phyloP scores from a whole-genome alignment of 2,329 filamentous ascomycete species.

The Fusarium chaquense region DNA sequence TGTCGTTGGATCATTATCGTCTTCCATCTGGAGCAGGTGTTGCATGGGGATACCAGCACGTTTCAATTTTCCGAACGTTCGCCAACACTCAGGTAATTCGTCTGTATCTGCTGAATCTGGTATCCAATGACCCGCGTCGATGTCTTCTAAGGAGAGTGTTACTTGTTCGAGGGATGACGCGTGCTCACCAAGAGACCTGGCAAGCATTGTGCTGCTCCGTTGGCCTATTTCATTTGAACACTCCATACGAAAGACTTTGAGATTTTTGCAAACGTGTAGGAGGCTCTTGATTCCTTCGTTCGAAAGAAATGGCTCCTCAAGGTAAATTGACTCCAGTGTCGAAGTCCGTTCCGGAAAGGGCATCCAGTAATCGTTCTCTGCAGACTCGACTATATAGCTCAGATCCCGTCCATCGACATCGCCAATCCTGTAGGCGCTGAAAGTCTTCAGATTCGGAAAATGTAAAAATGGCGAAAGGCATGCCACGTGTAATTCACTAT shows the following conservation, averaged over 20 bases:
- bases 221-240: rapidly evolving
- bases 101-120: rapidly evolving
- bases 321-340: background rate
- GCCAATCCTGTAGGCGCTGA: background rate
- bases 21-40: background rate
- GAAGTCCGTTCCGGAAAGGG: background rate
- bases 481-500: background rate
- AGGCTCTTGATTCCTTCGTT: background rate
- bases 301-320: background rate
- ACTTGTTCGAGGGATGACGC: background rate
- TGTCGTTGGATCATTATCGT: too few relatives aligned
- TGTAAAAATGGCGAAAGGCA: background rate
- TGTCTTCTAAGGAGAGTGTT: background rate
- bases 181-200: background rate
- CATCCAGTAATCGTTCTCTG: background rate
- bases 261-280: background rate
- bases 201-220: background rate
- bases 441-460: background rate
- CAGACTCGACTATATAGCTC: too few relatives aligned
- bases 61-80: background rate
- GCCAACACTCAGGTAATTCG: background rate
- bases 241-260: background rate
- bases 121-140: background rate
- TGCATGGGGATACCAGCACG: background rate
- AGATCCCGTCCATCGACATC: background rate